Evolutionary conservation across 495 filamentous ascomycete species (phyloP).

Genomic region (Tricharina praecox): DNA sequence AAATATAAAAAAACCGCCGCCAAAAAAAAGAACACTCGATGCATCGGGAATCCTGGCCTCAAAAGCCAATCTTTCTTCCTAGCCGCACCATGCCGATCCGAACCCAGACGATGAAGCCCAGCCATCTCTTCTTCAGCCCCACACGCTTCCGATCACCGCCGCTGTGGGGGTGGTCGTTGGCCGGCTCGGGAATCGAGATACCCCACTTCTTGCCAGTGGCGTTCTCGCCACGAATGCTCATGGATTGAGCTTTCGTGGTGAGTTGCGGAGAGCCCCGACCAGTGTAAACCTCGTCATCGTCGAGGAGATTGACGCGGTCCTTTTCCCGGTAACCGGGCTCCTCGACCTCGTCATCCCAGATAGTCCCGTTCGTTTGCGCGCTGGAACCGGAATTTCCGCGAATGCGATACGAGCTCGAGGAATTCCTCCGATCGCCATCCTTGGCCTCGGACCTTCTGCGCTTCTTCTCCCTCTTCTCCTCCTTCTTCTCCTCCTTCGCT

Average conservation of each 20-base stretch:
- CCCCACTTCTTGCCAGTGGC: slow-evolving; percentile 21
- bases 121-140: slow-evolving; percentile 23
- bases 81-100: slow-evolving; percentile 27
- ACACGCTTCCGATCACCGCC: slow-evolving; percentile 5
- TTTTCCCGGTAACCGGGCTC: slow-evolving; percentile 2
- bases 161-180: too few relatives aligned
- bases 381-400: slow-evolving; percentile 22
- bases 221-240: slow-evolving; percentile 6
- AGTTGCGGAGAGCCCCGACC: background rate
- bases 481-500: slow-evolving; percentile 27
- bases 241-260: background rate
- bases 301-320: background rate
- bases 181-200: background rate
- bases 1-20: slow-evolving; percentile 11
- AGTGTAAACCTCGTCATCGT: slow-evolving; percentile 7
- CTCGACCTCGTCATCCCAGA: slow-evolving; percentile 17
- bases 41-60: background rate
- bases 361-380: slow-evolving; percentile 16
- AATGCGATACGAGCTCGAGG: slow-evolving; percentile 17
- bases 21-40: background rate
- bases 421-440: slow-evolving; percentile 21
- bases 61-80: slow-evolving; percentile 23
- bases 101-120: slow-evolving; percentile 25
- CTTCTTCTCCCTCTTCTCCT: slow-evolving; percentile 26
- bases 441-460: slow-evolving; percentile 22